Evolutionary conservation across 2,329 filamentous ascomycete genomes (phyloP).

Genomic region (Cucurbitaria berberidis): DNA sequence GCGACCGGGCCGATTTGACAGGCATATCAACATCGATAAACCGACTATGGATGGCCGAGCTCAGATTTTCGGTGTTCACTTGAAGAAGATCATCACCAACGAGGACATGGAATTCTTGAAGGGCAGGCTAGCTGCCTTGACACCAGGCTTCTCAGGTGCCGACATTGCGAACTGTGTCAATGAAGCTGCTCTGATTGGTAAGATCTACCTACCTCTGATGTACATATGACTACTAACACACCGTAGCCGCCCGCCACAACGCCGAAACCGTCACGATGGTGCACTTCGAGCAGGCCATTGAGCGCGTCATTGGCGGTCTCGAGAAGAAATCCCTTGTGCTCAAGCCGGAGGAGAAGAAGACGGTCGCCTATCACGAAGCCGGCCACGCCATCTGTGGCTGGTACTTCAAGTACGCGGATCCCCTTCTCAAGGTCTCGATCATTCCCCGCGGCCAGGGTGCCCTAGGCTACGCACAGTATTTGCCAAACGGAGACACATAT

Average conservation of each 20-base stretch:
- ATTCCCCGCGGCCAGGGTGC: constrained; percentile 94
- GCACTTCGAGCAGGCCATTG: constrained; percentile 97
- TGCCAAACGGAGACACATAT: constrained; percentile 90
- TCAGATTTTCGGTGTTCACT: constrained; percentile 94
- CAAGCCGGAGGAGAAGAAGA: constrained; percentile 90
- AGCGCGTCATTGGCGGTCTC: constrained; percentile 93
- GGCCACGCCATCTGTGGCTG: constrained; percentile 98
- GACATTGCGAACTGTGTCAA: constrained; percentile 99
- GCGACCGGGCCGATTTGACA: constrained; percentile 94
- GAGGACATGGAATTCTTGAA: constrained; percentile 88
- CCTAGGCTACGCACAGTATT: constrained; percentile 94
- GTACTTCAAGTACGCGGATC: constrained; percentile 97
- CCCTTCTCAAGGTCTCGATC: constrained; percentile 96
- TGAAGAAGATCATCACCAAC: constrained; percentile 91
- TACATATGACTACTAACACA: constrained; percentile 49
- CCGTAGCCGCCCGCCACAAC: constrained; percentile 77
- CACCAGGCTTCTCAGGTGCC: constrained; percentile 94
- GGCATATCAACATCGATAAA: constrained; percentile 92
- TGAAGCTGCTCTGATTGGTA: constrained; percentile 94
- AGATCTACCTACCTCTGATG: constrained; percentile 43
- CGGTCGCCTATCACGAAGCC: constrained; percentile 97
- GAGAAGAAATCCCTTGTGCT: constrained; percentile 98
- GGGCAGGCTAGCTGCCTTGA: constrained; percentile 87
- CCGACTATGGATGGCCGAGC: constrained; percentile 96
- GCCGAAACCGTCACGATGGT: constrained; percentile 82